These are phyloP conservation scores for Ilyonectria mors-panacis DNA, from an alignment of 2,329 filamentous ascomycete genomes.

Conservation along the genomic window DNA sequence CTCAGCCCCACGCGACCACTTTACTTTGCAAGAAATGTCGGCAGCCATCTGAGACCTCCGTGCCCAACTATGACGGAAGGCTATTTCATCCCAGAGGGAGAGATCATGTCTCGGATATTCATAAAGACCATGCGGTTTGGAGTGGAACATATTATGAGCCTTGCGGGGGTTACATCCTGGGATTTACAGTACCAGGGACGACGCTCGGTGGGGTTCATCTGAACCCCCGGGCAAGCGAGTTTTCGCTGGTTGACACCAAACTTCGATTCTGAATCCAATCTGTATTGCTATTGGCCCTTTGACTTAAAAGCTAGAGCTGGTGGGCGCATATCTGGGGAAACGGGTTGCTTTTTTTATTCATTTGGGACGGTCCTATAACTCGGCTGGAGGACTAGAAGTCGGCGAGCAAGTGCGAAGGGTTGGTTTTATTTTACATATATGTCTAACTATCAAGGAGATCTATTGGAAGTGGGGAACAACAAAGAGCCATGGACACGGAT, in stretches of 20 bases:
- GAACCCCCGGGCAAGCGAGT: not conserved
- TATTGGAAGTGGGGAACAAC: not conserved
- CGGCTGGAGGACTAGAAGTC: not conserved
- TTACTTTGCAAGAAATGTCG: constrained; percentile 13
- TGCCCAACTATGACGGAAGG: not conserved
- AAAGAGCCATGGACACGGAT: not conserved
- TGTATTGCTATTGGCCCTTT: constrained; percentile 29
- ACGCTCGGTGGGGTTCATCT: not conserved
- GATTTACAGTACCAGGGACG: constrained; percentile 31
- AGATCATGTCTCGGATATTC: constrained; percentile 8
- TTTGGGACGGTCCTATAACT: not conserved
- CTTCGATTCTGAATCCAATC: constrained; percentile 26
- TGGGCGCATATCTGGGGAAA: constrained; percentile 20
- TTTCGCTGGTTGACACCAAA: constrained; percentile 12
- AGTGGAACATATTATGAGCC: not conserved
- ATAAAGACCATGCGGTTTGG: constrained; percentile 15
- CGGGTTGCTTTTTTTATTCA: constrained; percentile 12
- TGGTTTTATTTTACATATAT: constrained; percentile 11
- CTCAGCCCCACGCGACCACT: constrained; percentile 37
- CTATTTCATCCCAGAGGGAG: not conserved
- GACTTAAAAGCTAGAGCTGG: constrained; percentile 20
- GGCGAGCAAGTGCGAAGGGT: not conserved
- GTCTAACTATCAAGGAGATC: constrained; percentile 6
- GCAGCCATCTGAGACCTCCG: constrained; percentile 9
- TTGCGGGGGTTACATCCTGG: constrained; percentile 8